Evolutionary conservation across 495 filamentous ascomycete genomes (phyloP).

Genomic region (Neurospora africana): DNA sequence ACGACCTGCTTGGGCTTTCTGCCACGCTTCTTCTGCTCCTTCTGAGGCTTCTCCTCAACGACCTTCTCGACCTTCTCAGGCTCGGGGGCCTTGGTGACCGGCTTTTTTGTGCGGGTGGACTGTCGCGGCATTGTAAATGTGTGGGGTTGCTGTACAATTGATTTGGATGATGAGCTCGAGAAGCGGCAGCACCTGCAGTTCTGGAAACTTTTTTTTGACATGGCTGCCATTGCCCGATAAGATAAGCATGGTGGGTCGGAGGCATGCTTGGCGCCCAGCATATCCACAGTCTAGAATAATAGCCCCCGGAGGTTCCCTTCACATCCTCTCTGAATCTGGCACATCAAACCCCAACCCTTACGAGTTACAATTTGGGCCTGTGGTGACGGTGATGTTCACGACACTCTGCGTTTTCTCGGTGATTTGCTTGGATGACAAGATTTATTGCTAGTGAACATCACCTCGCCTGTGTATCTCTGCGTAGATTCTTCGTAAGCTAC

Average conservation of each 20-base stretch:
- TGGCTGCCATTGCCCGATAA: slow-evolving; percentile 17
- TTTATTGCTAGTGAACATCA: neutral
- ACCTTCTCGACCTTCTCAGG: slow-evolving; percentile 8
- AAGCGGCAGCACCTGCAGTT: neutral
- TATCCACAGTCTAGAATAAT: neutral
- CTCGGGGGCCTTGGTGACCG: slow-evolving; percentile 16
- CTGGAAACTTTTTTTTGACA: slow-evolving; percentile 22
- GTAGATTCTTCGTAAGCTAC: neutral
- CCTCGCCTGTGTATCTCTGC: neutral
- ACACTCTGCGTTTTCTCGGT: neutral
- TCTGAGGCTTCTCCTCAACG: slow-evolving; percentile 46
- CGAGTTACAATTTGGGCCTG: neutral
- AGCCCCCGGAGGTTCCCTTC: neutral
- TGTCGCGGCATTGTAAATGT: neutral
- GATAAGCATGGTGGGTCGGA: slow-evolving; percentile 11
- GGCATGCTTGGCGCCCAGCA: neutral
- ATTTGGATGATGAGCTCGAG: slow-evolving; percentile 3
- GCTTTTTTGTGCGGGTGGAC: slow-evolving; percentile 12
- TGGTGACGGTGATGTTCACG: neutral
- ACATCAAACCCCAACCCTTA: neutral
- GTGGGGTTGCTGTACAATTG: slow-evolving; percentile 6
- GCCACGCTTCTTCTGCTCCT: slow-evolving; percentile 53
- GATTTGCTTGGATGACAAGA: neutral
- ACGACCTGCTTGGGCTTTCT: slow-evolving; percentile 26
- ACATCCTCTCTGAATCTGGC: neutral